These are phyloP conservation scores for Plectranthus barbatus DNA, from an alignment of 257 asterid genomes.

Conservation along the genomic window DNA sequence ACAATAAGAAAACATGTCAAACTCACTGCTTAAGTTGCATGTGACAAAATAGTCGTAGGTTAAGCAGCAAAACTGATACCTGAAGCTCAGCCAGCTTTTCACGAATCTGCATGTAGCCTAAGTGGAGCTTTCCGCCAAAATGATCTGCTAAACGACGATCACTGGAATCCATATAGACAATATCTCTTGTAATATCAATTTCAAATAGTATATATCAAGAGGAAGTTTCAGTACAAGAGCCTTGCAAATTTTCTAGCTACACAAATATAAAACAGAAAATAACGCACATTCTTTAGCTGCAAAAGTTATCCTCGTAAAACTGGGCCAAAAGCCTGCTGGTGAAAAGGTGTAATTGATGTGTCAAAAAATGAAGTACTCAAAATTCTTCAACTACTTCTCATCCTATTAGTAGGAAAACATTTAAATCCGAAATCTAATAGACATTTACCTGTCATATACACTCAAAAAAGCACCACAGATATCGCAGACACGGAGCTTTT, in stretches of 20 bases:
- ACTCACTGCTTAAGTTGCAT: too few species aligned
- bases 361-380: conserved; percentile 55
- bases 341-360: conserved; percentile 74
- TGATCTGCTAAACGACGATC: conserved; percentile 99
- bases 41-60: too few species aligned
- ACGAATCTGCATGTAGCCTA: conserved; percentile 92
- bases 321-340: conserved; percentile 99
- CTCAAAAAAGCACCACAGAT: conserved; percentile 95
- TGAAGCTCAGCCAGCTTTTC: conserved; percentile 90
- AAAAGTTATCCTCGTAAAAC: conserved; percentile 96
- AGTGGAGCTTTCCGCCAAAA: conserved; percentile 98
- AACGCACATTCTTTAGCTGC: conserved; percentile 99
- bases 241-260: conserved; percentile 33
- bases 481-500: conserved; percentile 97
- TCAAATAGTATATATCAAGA: conserved; percentile 2
- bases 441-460: conserved; percentile 72
- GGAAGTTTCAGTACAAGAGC: not conserved
- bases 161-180: conserved; percentile 50
- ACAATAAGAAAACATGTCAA: too few species aligned
- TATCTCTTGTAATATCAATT: conserved; percentile 15
- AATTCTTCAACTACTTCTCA: conserved; percentile 26
- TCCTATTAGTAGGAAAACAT: conserved; percentile 20
- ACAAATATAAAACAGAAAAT: conserved; percentile 65
- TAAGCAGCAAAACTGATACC: conserved; percentile 28
- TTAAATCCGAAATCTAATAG: not conserved